Evolutionary conservation across 2,329 filamentous ascomycete species (phyloP), one percentile per base, ranked within the genome.

Genomic region (Orbilia quercus): DNA sequence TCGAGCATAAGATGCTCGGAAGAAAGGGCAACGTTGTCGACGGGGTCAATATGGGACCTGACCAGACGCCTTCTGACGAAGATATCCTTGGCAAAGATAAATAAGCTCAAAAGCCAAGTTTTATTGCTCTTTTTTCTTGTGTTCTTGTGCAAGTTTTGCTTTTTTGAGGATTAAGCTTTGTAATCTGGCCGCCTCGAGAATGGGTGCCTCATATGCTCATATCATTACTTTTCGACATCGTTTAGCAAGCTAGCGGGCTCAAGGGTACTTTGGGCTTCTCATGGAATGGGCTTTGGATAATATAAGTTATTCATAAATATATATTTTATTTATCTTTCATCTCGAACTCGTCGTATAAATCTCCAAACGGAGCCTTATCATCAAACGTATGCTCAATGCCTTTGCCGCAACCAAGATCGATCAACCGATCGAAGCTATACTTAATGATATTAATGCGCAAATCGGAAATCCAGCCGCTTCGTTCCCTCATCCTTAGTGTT

Each of bases 391-490:
- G n/a, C n/a, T n/a, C n/a, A n/a, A n/a, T n/a, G n/a, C n/a, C n/a
- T n/a, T n/a, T n/a, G n/a, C n/a, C n/a, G n/a, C n/a, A n/a, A n/a
- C n/a, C n/a, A n/a, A 48, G 18, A 18, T 34, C 16, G 22, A 50
- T 16, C 25, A 25, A 25, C 25, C n/a, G 20, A 16, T n/a, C 4
- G 12, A 54, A 62, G 9, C 36, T 16, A 4, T 40, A 3, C 44
- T 7, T n/a, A n/a, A n/a, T n/a, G n/a, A 16, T 23, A 34, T 65
- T 80, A 85, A 75, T 84, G 83, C 9, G 79, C 82, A 72, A 87
- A 87, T 16, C 83, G 78, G 76, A 87, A 87, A 75, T 87, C 84
- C 60, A 86, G 78, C 77, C 86, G 82, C 79, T 86, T 84, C 67
- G 82, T 82, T 0, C 85, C 85, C 77, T 86, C 81, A 67, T 87